Evolutionary conservation across 257 asterid species (phyloP), one percentile per base, ranked within the genome.

Genomic region (Orobanche coerulescens): DNA sequence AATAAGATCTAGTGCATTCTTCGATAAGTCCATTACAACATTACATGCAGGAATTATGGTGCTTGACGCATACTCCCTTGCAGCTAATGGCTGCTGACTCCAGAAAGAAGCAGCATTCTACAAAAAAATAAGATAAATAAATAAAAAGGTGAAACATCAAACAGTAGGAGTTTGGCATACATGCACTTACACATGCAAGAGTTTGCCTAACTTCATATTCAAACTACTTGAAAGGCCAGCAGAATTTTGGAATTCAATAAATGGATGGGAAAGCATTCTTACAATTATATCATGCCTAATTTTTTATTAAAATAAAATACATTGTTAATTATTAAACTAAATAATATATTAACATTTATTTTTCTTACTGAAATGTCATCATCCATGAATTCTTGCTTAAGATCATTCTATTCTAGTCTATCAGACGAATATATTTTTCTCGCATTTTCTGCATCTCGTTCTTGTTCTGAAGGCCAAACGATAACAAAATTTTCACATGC

Each of bases 51-150:
- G 99, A 69, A 93, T 83, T 73, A 93, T 76, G 73, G 96, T 83
- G 82, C 90, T 83, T 61, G 95, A 83, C 73, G 99, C 95, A 76
- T 82, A 86, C 71, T 93, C 99, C 77, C 89, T 80, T 15, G 90
- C 88, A 55, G 84, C 83, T 80, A 83, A 83, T 4, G 99, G 99
- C 77, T 93, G 97, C 75, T 93, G 96, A 78, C 82, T 81, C 99
- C 99, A 93, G 79, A 89, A 89, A 55, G 94, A 78, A 71, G 95
- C 96, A 68, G 99, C 97, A 71, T 93, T 97, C 99, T 93, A 68
- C 67, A 70, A 60, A 49, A 18, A 34, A n/a, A n/a, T n/a, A n/a
- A n/a, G n/a, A n/a, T n/a, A n/a, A n/a, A n/a, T n/a, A n/a, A n/a
- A n/a, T n/a, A n/a, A n/a, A 51, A 64, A 25, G 16, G 37, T 30